Conservation (phyloP, 352 stramenopile species). For the Pythium coloratum region DNA sequence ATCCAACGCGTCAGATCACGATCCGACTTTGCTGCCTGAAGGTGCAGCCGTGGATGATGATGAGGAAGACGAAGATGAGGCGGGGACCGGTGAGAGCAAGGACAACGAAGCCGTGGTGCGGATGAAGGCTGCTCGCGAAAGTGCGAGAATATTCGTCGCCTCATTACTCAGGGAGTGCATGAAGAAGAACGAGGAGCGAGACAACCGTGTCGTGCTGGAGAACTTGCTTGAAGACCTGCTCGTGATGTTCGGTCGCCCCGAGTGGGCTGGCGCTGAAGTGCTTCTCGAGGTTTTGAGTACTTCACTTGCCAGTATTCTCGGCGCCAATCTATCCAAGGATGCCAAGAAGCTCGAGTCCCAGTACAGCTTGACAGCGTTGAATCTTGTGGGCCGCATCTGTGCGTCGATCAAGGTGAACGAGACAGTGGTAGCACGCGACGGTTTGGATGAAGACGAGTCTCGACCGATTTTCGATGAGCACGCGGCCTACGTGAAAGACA, state of each 20-base stretch:
- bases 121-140: slow-evolving; percentile 27
- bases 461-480: slow-evolving; percentile 53
- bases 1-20: background rate
- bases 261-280: slow-evolving; percentile 75
- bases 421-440: slow-evolving; percentile 33
- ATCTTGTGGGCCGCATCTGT: slow-evolving; percentile 78
- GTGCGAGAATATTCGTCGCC: slow-evolving; percentile 44
- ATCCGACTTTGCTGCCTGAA: slow-evolving; percentile 27
- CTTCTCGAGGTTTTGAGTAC: slow-evolving; percentile 70
- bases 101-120: slow-evolving; percentile 28
- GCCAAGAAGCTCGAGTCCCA: slow-evolving; percentile 68
- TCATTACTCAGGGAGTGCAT: slow-evolving; percentile 69
- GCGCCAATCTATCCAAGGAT: slow-evolving; percentile 55
- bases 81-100: background rate
- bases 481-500: slow-evolving; percentile 23
- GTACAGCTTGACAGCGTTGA: slow-evolving; percentile 63
- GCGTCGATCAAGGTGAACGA: slow-evolving; percentile 66
- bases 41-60: slow-evolving; percentile 26
- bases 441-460: slow-evolving; percentile 48
- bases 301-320: slow-evolving; percentile 65
- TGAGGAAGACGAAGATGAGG: slow-evolving; percentile 18
- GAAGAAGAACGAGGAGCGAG: slow-evolving; percentile 80
- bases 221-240: slow-evolving; percentile 86
- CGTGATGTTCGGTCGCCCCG: slow-evolving; percentile 73
- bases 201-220: slow-evolving; percentile 74